Conservation (phyloP, 148 eudicot genomes). For the Oxyria digyna region DNA sequence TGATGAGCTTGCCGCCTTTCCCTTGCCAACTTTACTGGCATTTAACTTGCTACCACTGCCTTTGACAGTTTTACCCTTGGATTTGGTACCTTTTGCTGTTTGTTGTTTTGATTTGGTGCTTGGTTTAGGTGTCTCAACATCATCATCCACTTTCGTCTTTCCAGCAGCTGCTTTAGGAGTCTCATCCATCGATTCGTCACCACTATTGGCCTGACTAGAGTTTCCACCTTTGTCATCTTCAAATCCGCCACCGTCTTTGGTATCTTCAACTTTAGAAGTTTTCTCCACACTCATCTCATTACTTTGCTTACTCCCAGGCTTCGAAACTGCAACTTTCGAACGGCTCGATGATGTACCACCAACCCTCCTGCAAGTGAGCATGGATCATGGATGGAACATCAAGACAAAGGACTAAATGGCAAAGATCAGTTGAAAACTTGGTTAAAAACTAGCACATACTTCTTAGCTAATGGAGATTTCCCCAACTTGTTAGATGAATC, state of each 20-base stretch:
- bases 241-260: neutral
- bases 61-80: conserved; percentile 1
- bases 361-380: conserved; percentile 4
- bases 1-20: neutral
- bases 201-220: neutral
- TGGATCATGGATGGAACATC: neutral
- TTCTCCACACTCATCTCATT: neutral
- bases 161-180: conserved; percentile 1
- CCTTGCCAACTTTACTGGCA: neutral
- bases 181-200: conserved; percentile 3
- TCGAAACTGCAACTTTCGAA: neutral
- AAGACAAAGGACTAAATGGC: neutral
- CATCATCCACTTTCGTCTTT: neutral
- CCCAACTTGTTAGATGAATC: conserved; percentile 1
- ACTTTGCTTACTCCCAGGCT: conserved; percentile 2
- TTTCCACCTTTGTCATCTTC: neutral
- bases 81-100: neutral
- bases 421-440: neutral
- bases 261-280: neutral
- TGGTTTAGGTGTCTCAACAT: neutral
- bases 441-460: neutral
- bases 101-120: neutral
- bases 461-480: conserved; percentile 1
- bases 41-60: neutral
- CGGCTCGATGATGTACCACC: conserved; percentile 1